These are phyloP conservation scores for Citeromyces hawaiiensis DNA, from an alignment of 1,139 yeast genomes.

Conservation along the genomic window DNA sequence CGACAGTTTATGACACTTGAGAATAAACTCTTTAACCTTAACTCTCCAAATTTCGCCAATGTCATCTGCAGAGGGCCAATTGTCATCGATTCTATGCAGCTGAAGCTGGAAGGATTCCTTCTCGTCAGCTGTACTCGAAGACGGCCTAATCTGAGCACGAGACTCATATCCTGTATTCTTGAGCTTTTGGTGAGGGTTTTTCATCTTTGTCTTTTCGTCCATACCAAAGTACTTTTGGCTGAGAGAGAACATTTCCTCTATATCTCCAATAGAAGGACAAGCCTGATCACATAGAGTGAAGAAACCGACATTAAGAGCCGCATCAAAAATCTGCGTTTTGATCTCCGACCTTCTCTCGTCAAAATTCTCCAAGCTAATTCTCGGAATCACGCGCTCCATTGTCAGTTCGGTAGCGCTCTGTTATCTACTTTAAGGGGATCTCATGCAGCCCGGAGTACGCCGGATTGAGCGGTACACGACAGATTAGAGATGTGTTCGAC, in stretches of 20 bases:
- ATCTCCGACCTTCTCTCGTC: conserved; percentile 14
- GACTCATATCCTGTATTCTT: conserved; percentile 18
- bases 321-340: conserved; percentile 12
- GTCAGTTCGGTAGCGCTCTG: background rate
- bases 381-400: conserved; percentile 9
- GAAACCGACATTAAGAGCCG: conserved; percentile 16
- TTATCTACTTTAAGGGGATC: background rate
- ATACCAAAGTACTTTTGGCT: conserved; percentile 13
- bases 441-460: background rate
- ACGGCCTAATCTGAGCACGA: conserved; percentile 17
- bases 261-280: conserved; percentile 14
- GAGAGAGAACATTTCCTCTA: conserved; percentile 12
- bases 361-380: conserved; percentile 13
- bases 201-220: conserved; percentile 12
- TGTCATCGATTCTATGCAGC: conserved; percentile 13
- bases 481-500: no score
- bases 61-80: conserved; percentile 17
- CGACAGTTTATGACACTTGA: conserved; percentile 13
- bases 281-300: conserved; percentile 16
- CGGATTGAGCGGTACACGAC: background rate
- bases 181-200: conserved; percentile 14
- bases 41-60: conserved; percentile 15
- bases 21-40: conserved; percentile 10
- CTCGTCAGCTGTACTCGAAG: conserved; percentile 18
- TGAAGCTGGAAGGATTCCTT: conserved; percentile 19